Evolutionary conservation across 1,284 basidiomycete genomes (phyloP).

Genomic region (Ustilago esculenta): DNA sequence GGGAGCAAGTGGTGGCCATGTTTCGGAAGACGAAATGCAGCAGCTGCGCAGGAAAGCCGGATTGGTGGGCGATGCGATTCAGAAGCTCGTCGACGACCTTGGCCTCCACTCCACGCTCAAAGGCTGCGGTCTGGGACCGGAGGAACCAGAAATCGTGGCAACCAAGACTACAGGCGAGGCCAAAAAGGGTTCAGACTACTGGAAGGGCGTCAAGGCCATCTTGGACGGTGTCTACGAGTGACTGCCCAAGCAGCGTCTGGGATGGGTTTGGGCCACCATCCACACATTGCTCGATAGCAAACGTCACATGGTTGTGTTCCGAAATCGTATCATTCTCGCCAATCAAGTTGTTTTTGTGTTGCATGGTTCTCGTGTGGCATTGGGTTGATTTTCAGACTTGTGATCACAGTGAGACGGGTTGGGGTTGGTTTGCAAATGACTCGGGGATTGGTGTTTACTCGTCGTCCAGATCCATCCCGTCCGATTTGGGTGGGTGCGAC

Average conservation of each 20-base stretch:
- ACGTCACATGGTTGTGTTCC: no score
- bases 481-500: slow-evolving; percentile 4
- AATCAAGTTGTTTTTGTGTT: neutral
- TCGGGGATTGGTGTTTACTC: slow-evolving; percentile 22
- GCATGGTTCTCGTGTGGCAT: no score
- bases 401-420: no score
- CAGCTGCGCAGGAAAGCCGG: slow-evolving; percentile 19
- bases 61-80: slow-evolving; percentile 44
- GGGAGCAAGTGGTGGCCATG: neutral
- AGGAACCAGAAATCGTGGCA: slow-evolving; percentile 72
- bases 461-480: slow-evolving; percentile 44
- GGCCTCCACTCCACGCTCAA: slow-evolving; percentile 73
- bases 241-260: slow-evolving; percentile 7
- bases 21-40: neutral
- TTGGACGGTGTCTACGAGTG: slow-evolving; percentile 43
- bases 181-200: slow-evolving; percentile 30
- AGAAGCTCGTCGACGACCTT: slow-evolving; percentile 71
- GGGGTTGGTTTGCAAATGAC: no score
- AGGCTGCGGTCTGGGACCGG: slow-evolving; percentile 74
- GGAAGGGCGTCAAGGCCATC: slow-evolving; percentile 28
- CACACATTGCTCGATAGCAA: no score
- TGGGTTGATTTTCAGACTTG: no score
- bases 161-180: slow-evolving; percentile 68
- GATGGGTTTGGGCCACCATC: neutral
- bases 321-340: no score